These are phyloP conservation scores for Cladophialophora exuberans DNA, from an alignment of 2,329 filamentous ascomycete genomes.

Conservation along the genomic window DNA sequence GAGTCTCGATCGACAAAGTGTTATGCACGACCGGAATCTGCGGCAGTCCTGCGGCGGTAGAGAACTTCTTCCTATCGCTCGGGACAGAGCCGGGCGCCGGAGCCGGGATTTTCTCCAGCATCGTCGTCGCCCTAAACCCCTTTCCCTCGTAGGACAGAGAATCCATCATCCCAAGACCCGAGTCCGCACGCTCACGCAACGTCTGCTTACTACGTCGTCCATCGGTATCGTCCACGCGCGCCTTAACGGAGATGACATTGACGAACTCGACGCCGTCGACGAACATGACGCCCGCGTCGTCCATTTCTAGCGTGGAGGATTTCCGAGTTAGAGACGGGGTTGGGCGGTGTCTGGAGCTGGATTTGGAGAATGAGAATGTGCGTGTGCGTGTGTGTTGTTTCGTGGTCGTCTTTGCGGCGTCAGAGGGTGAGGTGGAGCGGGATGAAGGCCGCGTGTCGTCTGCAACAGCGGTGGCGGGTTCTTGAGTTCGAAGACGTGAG, in stretches of 20 bases:
- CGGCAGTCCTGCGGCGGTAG: not conserved
- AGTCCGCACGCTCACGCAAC: slow-evolving; percentile 3
- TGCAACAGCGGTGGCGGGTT: not conserved
- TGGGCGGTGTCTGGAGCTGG: not conserved
- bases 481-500: too few species aligned
- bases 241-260: slow-evolving; percentile 26
- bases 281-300: slow-evolving; percentile 23
- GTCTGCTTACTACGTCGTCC: slow-evolving; percentile 1
- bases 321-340: not conserved
- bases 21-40: not conserved
- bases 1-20: too few species aligned
- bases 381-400: slow-evolving; percentile 7
- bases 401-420: not conserved
- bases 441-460: not conserved
- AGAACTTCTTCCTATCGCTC: not conserved
- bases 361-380: slow-evolving; percentile 16
- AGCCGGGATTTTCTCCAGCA: not conserved
- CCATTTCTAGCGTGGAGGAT: slow-evolving; percentile 7
- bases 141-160: not conserved
- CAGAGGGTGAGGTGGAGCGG: not conserved
- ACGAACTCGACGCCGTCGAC: slow-evolving; percentile 28
- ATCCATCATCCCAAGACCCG: slow-evolving; percentile 9
- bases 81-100: not conserved
- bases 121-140: not conserved
- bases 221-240: slow-evolving; percentile 16